These are phyloP conservation scores for Physocladia obscura DNA, from an alignment of 192 early-diverging fungal genomes.

Conservation along the genomic window DNA sequence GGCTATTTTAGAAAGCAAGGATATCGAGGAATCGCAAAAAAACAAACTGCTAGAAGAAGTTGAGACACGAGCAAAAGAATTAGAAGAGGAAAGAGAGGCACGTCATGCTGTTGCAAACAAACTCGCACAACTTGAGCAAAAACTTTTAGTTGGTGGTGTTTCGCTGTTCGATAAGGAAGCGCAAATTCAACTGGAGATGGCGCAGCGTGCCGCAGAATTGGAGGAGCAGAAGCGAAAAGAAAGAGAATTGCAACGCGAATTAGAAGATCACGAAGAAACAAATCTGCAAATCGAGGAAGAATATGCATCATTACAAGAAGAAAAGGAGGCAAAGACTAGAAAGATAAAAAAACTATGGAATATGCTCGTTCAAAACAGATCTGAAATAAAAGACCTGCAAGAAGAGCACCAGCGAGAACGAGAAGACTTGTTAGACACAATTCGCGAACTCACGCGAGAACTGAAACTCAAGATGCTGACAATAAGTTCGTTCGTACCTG, in stretches of 20 bases:
- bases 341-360: slow-evolving; percentile 62
- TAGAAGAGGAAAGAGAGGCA: slow-evolving; percentile 53
- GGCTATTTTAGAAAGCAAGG: slow-evolving; percentile 50
- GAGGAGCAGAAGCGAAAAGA: slow-evolving; percentile 55
- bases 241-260: slow-evolving; percentile 50
- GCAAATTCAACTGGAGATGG: slow-evolving; percentile 39
- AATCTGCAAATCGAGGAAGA: slow-evolving; percentile 65
- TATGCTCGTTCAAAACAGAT: slow-evolving; percentile 46
- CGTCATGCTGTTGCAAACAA: slow-evolving; percentile 49
- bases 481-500: slow-evolving; percentile 55
- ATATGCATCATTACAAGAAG: slow-evolving; percentile 61
- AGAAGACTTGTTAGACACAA: slow-evolving; percentile 61
- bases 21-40: slow-evolving; percentile 58
- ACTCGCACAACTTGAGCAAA: slow-evolving; percentile 57
- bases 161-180: slow-evolving; percentile 49
- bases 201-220: slow-evolving; percentile 46
- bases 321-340: slow-evolving; percentile 56
- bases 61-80: slow-evolving; percentile 46
- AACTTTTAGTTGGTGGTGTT: slow-evolving; percentile 64
- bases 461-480: slow-evolving; percentile 53
- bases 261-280: slow-evolving; percentile 56
- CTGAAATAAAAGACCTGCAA: slow-evolving; percentile 60
- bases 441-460: slow-evolving; percentile 57
- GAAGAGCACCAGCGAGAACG: slow-evolving; percentile 62
- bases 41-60: slow-evolving; percentile 50